These are phyloP conservation scores for Claviceps cyperi DNA, from an alignment of 2,329 filamentous ascomycete species.

Conservation along the genomic window DNA sequence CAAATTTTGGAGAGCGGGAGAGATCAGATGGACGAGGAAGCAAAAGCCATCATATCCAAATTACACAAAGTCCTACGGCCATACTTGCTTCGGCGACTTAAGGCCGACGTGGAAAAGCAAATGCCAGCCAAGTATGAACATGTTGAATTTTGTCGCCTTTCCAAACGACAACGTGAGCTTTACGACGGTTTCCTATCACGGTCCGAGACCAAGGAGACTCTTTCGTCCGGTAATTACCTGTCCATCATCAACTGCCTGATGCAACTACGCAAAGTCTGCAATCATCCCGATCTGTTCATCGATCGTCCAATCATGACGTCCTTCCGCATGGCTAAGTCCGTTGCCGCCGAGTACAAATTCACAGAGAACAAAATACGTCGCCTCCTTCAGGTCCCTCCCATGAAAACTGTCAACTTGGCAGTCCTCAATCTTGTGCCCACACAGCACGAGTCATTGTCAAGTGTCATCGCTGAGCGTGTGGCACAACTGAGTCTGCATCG, in stretches of 20 bases:
- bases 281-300: slow-evolving; percentile 93
- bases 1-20: slow-evolving; percentile 92
- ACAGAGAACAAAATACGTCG: slow-evolving; percentile 56
- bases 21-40: slow-evolving; percentile 88
- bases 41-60: slow-evolving; percentile 79
- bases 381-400: slow-evolving; percentile 46
- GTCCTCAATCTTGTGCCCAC: slow-evolving; percentile 71
- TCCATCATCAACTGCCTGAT: slow-evolving; percentile 98
- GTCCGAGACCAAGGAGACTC: slow-evolving; percentile 73
- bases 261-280: slow-evolving; percentile 95
- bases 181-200: slow-evolving; percentile 94
- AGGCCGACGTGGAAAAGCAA: slow-evolving; percentile 96
- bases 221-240: slow-evolving; percentile 87
- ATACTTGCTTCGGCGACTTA: slow-evolving; percentile 78
- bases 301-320: slow-evolving; percentile 94
- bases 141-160: slow-evolving; percentile 87
- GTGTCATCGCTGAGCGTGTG: slow-evolving; percentile 35
- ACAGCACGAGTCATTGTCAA: slow-evolving; percentile 51
- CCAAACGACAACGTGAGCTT: slow-evolving; percentile 84
- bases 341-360: slow-evolving; percentile 57
- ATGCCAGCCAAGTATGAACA: slow-evolving; percentile 98
- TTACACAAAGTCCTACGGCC: slow-evolving; percentile 88
- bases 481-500: slow-evolving; percentile 56
- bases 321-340: slow-evolving; percentile 76
- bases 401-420: slow-evolving; percentile 52